Conservation (phyloP, 306 rosid species). For the Chamaecrista fasciculata region DNA sequence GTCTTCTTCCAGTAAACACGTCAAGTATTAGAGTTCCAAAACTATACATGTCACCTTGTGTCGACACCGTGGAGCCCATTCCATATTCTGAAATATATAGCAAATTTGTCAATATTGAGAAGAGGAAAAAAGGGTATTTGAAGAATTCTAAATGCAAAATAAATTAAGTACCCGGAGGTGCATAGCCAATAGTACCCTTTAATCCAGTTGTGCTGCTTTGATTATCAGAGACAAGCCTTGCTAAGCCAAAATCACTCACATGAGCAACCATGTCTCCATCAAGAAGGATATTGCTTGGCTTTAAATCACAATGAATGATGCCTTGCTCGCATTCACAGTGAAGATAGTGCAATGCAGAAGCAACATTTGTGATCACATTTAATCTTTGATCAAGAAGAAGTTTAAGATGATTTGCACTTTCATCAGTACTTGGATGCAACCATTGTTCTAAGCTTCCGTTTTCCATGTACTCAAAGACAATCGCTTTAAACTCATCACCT, state of each 20-base stretch:
- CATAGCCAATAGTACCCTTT: slow-evolving; percentile 1
- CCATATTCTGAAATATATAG: too few relatives aligned
- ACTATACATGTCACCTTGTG: too few relatives aligned
- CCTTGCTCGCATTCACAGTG: too few relatives aligned
- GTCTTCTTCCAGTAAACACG: too few relatives aligned
- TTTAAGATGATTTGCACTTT: not conserved
- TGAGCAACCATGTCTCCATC: too few relatives aligned
- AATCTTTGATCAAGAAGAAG: not conserved
- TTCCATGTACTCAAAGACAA: not conserved
- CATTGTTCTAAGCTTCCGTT: not conserved
- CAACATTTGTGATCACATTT: not conserved
- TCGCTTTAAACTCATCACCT: not conserved
- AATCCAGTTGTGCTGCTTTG: not conserved
- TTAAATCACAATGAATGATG: too few relatives aligned
- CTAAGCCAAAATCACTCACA: too few relatives aligned
- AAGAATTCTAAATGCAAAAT: too few relatives aligned
- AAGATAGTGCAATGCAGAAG: not conserved
- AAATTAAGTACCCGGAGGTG: slow-evolving; percentile 7
- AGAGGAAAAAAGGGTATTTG: too few relatives aligned
- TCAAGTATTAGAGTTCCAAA: too few relatives aligned
- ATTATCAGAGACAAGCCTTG: not conserved
- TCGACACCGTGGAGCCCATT: too few relatives aligned
- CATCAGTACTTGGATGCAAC: not conserved
- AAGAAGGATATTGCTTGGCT: too few relatives aligned
- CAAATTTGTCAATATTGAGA: not conserved